Base-by-base conservation (phyloP, 2,329 filamentous ascomycete genomes). In the Salinomyces thailandicus region DNA sequence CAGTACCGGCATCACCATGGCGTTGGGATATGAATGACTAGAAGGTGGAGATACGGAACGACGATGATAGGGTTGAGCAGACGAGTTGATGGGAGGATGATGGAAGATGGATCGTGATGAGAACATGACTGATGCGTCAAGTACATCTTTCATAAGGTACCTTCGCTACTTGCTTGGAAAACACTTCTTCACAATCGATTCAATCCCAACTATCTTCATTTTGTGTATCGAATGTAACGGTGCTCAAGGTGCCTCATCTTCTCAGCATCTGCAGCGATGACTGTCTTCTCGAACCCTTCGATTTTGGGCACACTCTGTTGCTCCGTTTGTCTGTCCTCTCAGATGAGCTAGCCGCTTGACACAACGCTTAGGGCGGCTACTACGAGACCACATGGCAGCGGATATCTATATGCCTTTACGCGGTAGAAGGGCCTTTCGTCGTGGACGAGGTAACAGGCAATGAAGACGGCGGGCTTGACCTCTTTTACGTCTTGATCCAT, bases 301-400 rank as follows among this genome's bases (percentile, higher is more conserved):
- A 49, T 45, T 27, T 52, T 46, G 7, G 42, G 39, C 29, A 50
- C 43, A n/a, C 48, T 47, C 44, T 66, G 65, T 42, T 57, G 52
- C 33, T 76, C 77, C 3, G 81, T 55, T 45, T 71, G 71, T 51
- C 58, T 64, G 43, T 83, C 83, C 59, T 81, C 72, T 57, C 65
- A 68, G 11, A 64, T 63, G 14, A 81, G 61, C 15, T 79, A 55
- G 5, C 62, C 60, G 5, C 77, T 66, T 27, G 80, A 52, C 1
- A 60, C 36, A 0, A 77, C 45, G 0, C 75, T 74, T 5, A 81
- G 52, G 0, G 68, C 39, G 0, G 66, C 71, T 0, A 75, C 77
- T 29, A 81, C 60, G 5, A 80, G 55, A 57, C 77, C 79, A 28
- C 81, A 73, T 0, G 63, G 68, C 0, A n/a, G 77, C 71, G 44